These are phyloP conservation scores for Sistotremastrum niveocremeum DNA, from an alignment of 768 basidiomycete species.

Conservation along the genomic window DNA sequence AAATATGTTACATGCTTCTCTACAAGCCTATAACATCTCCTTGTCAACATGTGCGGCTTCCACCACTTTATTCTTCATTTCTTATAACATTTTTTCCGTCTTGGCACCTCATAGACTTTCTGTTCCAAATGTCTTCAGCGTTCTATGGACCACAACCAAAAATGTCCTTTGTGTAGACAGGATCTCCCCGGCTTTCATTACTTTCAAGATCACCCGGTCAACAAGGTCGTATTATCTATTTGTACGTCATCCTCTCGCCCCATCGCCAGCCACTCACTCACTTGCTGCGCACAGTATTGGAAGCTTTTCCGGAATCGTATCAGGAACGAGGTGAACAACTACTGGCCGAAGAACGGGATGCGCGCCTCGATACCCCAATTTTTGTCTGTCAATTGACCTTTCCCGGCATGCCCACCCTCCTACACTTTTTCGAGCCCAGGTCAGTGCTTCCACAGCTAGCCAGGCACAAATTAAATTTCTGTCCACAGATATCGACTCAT, in stretches of 20 bases:
- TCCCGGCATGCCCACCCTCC: conserved; percentile 76
- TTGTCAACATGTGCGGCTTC: conserved; percentile 74
- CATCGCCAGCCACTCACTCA: conserved; percentile 5
- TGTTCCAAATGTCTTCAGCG: conserved; percentile 83
- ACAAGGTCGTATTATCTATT: conserved; percentile 57
- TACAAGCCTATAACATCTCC: conserved; percentile 85
- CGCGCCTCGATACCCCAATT: conserved; percentile 76
- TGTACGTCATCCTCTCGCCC: conserved; percentile 23
- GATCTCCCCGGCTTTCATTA: conserved; percentile 61
- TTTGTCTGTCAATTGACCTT: conserved; percentile 85
- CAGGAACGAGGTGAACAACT: conserved; percentile 50
- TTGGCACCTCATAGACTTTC: conserved; percentile 50
- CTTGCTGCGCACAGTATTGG: conserved; percentile 35
- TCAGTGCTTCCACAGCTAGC: conserved; percentile 12
- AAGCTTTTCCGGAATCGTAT: conserved; percentile 54
- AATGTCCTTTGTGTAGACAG: conserved; percentile 81
- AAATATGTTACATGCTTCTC: conserved; percentile 79
- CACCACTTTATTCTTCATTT: conserved; percentile 3
- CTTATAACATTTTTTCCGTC: conserved; percentile 6
- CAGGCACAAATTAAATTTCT: not conserved
- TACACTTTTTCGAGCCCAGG: conserved; percentile 92
- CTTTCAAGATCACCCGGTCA: conserved; percentile 69
- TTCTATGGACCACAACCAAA: conserved; percentile 69
- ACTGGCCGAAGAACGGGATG: conserved; percentile 63
- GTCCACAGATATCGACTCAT: conserved; percentile 72